Evolutionary conservation across 129 eudicot species (phyloP).

Genomic region (Flaveria sonorensis): DNA sequence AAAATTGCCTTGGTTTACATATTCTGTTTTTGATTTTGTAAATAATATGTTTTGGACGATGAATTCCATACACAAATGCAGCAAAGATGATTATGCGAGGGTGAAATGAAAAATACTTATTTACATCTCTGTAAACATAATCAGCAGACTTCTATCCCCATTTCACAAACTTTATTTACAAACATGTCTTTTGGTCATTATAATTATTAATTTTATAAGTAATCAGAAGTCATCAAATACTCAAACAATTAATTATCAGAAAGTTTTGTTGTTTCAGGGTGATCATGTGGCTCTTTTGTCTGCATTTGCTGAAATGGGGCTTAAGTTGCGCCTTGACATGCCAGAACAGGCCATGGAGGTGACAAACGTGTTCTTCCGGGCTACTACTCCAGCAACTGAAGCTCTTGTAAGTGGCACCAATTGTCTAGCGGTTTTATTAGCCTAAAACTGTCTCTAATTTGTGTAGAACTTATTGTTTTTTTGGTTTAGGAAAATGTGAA

Average conservation of each 20-base stretch:
- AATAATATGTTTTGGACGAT: background rate
- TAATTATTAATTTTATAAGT: background rate
- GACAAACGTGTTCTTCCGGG: conserved; percentile 77
- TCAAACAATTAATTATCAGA: background rate
- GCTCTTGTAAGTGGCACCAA: conserved; percentile 59
- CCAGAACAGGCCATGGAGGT: conserved; percentile 99
- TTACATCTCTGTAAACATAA: background rate
- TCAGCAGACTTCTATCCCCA: background rate
- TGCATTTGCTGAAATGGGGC: conserved; percentile 96
- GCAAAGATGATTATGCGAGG: background rate
- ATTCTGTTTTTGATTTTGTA: background rate
- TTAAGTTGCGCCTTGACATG: conserved; percentile 83
- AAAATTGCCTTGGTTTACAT: background rate
- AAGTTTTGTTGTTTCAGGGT: conserved; percentile 55
- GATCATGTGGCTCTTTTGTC: conserved; percentile 97
- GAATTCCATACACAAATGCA: background rate
- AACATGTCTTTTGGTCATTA: background rate
- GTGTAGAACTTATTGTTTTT: conserved; percentile 12
- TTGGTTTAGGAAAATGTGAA: conserved; percentile 69
- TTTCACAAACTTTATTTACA: background rate
- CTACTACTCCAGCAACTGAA: conserved; percentile 80
- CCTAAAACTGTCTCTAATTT: background rate
- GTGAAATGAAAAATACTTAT: background rate
- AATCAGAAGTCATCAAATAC: background rate
- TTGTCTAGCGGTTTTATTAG: background rate